Percentiles rank a stretch among this genome's conserved stretches.
Conservation (phyloP, 192 early-diverging fungal genomes). For the Umbelopsis ramanniana region DNA sequence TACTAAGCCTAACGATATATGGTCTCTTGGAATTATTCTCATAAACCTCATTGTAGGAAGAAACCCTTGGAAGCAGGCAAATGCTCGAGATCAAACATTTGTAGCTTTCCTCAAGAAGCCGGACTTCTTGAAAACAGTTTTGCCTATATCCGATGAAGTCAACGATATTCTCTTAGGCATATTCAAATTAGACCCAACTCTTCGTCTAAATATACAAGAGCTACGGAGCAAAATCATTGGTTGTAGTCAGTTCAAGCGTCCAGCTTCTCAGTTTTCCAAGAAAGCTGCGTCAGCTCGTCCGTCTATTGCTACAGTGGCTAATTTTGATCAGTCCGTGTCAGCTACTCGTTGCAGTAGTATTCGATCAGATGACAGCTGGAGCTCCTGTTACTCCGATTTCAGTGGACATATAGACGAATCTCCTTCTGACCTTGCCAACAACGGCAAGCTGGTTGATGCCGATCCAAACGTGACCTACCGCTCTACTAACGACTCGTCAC, state of each 20-base stretch:
- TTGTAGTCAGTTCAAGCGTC: slow-evolving; percentile 20
- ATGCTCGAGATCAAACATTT: slow-evolving; percentile 66
- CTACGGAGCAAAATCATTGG: slow-evolving; percentile 32
- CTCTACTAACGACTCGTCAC: neutral
- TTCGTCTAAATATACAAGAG: slow-evolving; percentile 48
- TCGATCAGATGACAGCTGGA: slow-evolving; percentile 1
- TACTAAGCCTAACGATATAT: slow-evolving; percentile 75
- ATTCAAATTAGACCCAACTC: slow-evolving; percentile 51
- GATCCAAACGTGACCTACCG: neutral
- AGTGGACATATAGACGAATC: neutral
- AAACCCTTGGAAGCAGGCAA: slow-evolving; percentile 77
- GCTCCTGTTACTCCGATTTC: neutral
- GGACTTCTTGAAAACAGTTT: slow-evolving; percentile 68
- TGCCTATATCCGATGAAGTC: slow-evolving; percentile 62
- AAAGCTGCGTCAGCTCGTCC: neutral
- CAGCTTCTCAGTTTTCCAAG: neutral
- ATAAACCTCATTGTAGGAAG: slow-evolving; percentile 82
- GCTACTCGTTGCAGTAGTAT: neutral
- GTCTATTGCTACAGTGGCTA: neutral
- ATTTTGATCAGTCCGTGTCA: neutral
- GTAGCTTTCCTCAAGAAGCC: slow-evolving; percentile 50
- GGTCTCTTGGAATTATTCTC: slow-evolving; percentile 93
- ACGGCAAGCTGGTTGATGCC: neutral
- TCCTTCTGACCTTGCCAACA: neutral
- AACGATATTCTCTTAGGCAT: slow-evolving; percentile 55